These are phyloP conservation scores for Argentina anserina DNA, from an alignment of 306 rosid species.

Conservation along the genomic window DNA sequence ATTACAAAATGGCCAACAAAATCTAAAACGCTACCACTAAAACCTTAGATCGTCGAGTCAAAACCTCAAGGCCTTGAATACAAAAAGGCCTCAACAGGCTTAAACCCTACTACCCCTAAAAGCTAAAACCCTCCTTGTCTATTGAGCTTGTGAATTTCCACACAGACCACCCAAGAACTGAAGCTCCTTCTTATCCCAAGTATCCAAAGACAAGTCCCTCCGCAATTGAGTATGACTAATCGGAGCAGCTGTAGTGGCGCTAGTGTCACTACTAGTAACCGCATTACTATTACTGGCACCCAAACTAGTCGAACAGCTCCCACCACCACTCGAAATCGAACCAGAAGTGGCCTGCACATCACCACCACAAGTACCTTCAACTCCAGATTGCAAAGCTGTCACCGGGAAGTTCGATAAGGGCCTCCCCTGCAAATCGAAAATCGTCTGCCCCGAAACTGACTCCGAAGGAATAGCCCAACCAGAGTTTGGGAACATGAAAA, in stretches of 20 bases:
- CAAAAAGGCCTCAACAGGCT: background rate
- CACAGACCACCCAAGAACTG: slow-evolving; percentile 49
- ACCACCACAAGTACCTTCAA: slow-evolving; percentile 28
- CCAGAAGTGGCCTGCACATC: slow-evolving; percentile 26
- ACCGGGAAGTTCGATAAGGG: slow-evolving; percentile 59
- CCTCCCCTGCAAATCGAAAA: slow-evolving; percentile 47
- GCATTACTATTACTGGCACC: slow-evolving; percentile 25
- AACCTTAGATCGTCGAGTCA: background rate
- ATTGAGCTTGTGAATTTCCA: slow-evolving; percentile 38
- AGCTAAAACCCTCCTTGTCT: background rate
- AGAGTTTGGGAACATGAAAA: slow-evolving; percentile 57
- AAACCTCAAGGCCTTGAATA: background rate
- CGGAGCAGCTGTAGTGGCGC: slow-evolving; percentile 11
- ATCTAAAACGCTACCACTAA: background rate
- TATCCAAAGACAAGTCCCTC: slow-evolving; percentile 66
- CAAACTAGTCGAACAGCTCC: slow-evolving; percentile 37
- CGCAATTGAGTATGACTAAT: slow-evolving; percentile 41
- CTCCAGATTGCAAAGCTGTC: slow-evolving; percentile 39
- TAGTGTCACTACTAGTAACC: slow-evolving; percentile 3
- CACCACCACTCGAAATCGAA: slow-evolving; percentile 25
- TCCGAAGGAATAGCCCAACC: slow-evolving; percentile 62
- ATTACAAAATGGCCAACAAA: background rate
- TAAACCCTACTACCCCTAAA: background rate
- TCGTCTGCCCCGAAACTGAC: slow-evolving; percentile 24
- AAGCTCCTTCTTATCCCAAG: slow-evolving; percentile 71